Evolutionary conservation across 2,329 filamentous ascomycete genomes (phyloP), one percentile per base, ranked within the genome.

Genomic region (Botrytis sinoallii): DNA sequence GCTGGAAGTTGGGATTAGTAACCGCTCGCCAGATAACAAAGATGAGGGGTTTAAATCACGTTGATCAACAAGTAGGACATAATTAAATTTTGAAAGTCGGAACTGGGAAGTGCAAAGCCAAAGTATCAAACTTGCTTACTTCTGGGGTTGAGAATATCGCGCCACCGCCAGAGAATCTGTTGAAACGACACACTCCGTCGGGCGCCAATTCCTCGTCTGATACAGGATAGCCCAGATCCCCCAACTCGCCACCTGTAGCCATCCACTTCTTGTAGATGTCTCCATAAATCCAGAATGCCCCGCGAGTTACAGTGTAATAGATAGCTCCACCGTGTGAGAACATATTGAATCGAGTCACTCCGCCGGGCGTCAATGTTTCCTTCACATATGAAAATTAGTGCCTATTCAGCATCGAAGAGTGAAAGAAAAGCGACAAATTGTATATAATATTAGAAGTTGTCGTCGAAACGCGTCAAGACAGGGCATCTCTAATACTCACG

Each of bases 241-340:
- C 68, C 22, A 38, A 6, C 57, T 71, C 68, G 14, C 68, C 68
- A 44, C 68, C 68, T n/a, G 29, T 29, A n/a, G 22, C 55, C 22
- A 63, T 63, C 68, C 68, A 71, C 22, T 64, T 71, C 57, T 71
- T 64, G 68, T 64, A 71, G 40, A 71, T 64, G 48, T 64, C 68
- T 40, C 68, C 68, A 59, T 71, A 64, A 35, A 71, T 63, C 40
- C 40, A 63, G 68, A 71, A 71, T 6, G 68, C 68, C 25, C 68
- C 68, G 6, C 68, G 40, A 38, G 68, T 71, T 38, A 63, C 68
- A 38, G 68, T 63, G 20, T 64, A 70, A 38, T 64, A 71, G 61
- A 71, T 64, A 48, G 68, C 68, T 46, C 68, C 68, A 38, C 57
- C 57, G 7, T 64, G 29, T n/a, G 55, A 71, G 5, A 71, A 71